Conservation (phyloP, 805 yeast genomes). For the Hanseniaspora vineae region DNA sequence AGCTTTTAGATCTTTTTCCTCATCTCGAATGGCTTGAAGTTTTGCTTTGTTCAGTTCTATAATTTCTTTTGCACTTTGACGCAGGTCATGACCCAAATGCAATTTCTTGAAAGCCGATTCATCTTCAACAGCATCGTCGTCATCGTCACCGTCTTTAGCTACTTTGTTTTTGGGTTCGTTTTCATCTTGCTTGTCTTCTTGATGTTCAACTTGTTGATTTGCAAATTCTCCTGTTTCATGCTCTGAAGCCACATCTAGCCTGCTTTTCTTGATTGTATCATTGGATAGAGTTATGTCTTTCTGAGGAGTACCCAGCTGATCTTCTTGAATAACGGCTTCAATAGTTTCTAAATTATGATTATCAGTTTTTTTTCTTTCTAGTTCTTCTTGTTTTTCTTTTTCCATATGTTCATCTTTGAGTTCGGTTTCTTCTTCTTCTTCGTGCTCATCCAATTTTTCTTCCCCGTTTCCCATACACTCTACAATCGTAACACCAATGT, state of each 20-base stretch:
- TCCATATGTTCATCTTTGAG: conserved; percentile 37
- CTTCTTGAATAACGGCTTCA: too few relatives aligned
- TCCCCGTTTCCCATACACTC: background rate
- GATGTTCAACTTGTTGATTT: conserved; percentile 38
- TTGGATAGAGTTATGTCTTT: too few relatives aligned
- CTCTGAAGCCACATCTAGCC: conserved; percentile 3
- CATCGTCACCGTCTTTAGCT: conserved; percentile 27
- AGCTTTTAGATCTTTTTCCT: too few relatives aligned
- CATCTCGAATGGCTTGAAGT: too few relatives aligned
- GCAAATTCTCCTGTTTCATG: background rate
- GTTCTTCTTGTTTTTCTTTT: conserved; percentile 46
- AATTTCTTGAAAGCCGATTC: background rate
- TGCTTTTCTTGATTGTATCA: too few relatives aligned
- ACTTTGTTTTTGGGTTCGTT: conserved; percentile 44
- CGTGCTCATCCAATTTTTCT: conserved; percentile 18
- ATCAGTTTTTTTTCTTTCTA: conserved; percentile 36
- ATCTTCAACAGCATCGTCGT: background rate
- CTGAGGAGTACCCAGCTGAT: too few relatives aligned
- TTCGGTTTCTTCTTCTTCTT: conserved; percentile 35
- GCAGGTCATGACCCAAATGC: background rate
- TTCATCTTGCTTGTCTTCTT: conserved; percentile 38
- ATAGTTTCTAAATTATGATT: background rate
- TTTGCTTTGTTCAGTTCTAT: too few relatives aligned
- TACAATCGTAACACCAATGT: too few relatives aligned
- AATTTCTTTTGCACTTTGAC: background rate